Conservation (phyloP, 2,329 filamentous ascomycete species). For the Shiraia sp. region DNA sequence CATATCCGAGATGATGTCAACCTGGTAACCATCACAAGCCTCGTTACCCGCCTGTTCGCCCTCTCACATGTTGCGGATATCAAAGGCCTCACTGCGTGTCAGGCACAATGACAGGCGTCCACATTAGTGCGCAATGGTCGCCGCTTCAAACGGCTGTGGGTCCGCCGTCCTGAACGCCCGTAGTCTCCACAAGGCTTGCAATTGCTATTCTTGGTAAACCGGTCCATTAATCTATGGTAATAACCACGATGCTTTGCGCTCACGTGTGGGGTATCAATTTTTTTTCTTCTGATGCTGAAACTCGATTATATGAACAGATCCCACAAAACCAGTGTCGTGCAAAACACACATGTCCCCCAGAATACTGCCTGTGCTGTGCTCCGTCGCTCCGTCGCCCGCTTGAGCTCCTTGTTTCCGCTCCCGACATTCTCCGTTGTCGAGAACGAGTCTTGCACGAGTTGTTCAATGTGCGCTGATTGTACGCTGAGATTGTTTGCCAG, state of each 20-base stretch:
- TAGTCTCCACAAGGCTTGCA: slow-evolving; percentile 17
- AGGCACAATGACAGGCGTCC: background rate
- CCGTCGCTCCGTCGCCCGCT: slow-evolving; percentile 68
- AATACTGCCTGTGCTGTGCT: slow-evolving; percentile 56
- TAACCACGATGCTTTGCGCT: slow-evolving; percentile 5
- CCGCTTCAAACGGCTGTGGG: slow-evolving; percentile 18
- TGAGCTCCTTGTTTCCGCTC: slow-evolving; percentile 84
- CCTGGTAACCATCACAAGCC: no score
- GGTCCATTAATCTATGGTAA: slow-evolving; percentile 18
- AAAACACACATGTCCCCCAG: slow-evolving; percentile 52
- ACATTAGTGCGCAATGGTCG: background rate
- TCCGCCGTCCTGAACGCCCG: slow-evolving; percentile 15
- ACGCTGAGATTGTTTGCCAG: slow-evolving; percentile 83
- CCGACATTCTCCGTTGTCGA: slow-evolving; percentile 84
- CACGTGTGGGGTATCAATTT: slow-evolving; percentile 14
- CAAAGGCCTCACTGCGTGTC: slow-evolving; percentile 2
- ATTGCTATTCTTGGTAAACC: slow-evolving; percentile 22
- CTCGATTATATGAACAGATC: slow-evolving; percentile 51
- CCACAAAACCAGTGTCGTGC: slow-evolving; percentile 53
- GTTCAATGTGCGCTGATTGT: slow-evolving; percentile 87
- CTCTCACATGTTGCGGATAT: slow-evolving; percentile 28
- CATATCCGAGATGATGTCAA: slow-evolving; percentile 24
- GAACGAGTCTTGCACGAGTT: slow-evolving; percentile 81
- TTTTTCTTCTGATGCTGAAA: background rate
- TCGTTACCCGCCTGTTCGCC: slow-evolving; percentile 1